Conservation (phyloP, 768 basidiomycete genomes). For the Boletus edulis region DNA sequence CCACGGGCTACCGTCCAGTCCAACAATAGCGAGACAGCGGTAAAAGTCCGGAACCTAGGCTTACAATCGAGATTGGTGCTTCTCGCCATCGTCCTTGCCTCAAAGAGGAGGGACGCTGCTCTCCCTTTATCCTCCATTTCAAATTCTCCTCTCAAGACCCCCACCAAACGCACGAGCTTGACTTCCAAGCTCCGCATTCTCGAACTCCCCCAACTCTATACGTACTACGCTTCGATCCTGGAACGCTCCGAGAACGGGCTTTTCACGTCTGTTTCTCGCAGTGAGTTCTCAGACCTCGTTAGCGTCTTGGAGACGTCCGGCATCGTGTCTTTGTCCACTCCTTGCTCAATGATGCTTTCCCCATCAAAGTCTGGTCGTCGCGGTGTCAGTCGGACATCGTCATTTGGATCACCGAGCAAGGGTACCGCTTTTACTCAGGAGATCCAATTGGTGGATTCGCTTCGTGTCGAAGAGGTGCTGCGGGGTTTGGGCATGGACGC, state of each 20-base stretch:
- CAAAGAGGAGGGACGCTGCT: conserved; percentile 57
- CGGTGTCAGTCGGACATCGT: conserved; percentile 53
- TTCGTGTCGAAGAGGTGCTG: conserved; percentile 67
- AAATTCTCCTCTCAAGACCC: conserved; percentile 34
- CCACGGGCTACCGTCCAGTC: conserved; percentile 23
- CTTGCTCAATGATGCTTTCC: conserved; percentile 32
- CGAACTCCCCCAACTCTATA: conserved; percentile 60
- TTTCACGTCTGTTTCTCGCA: conserved; percentile 66
- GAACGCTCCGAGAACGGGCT: conserved; percentile 50
- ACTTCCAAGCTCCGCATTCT: conserved; percentile 39
- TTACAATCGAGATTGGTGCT: conserved; percentile 74
- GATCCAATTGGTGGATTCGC: conserved; percentile 51
- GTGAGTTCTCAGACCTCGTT: conserved; percentile 73
- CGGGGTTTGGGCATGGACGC: conserved; percentile 54
- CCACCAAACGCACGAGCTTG: conserved; percentile 52
- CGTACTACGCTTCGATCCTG: conserved; percentile 62
- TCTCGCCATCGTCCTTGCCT: conserved; percentile 60
- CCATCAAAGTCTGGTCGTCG: conserved; percentile 50
- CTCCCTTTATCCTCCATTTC: conserved; percentile 47
- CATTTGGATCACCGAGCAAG: conserved; percentile 44
- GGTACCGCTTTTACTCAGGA: conserved; percentile 40
- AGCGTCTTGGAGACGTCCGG: conserved; percentile 74
- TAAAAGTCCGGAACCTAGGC: conserved; percentile 66
- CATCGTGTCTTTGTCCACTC: conserved; percentile 43
- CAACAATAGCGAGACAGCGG: conserved; percentile 57